Base-by-base conservation (phyloP, 306 rosid species). In the Biancaea sappan region DNA sequence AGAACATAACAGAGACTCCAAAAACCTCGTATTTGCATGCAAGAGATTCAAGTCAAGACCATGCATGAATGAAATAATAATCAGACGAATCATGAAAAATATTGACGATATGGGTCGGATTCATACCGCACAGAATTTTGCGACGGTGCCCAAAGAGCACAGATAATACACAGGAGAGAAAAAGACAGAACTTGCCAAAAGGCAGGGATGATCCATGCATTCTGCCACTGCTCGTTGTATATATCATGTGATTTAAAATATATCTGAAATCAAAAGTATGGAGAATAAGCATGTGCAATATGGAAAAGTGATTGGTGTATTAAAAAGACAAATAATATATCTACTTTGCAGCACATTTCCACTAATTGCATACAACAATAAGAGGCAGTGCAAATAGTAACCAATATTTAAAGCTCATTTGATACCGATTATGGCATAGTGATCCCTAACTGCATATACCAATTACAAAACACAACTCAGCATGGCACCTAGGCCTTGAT, bases 171-270 rank as follows among this genome's bases (percentile, higher is more conserved):
- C 12, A 93, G 77, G 22, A 93, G 97, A 59, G 98, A 89, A 82
- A 87, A 90, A 7, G 97, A 90, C 51, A 93, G 79, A 83, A 93
- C 88, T 86, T 93, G 98, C 98, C 98, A 93, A 66, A 93, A 93
- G 79, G 97, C 98, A 43, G 98, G 97, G 86, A 93, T 79, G 82
- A 93, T 86, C 98, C 97, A 93, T 3, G 98, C 98, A 74, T 89
- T 87, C 71, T 84, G 95, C 98, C 98, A 93, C 73, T 78, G 83
- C 91, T 93, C 91, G 38, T 90, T 93, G 93, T 93, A 93, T 34
- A 87, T 63, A 71, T 93, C 97, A 28, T 84, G 88, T 48, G 93
- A 86, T 67, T 93, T 93, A 88, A 87, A 87, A 75, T 93, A 87
- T 19, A 93, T 93, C 98, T 93, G 97, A 37, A 81, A 87, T n/a